phyloP scores from a whole-genome alignment of 1,284 basidiomycete species.

The Tylopilus orsonianus region DNA sequence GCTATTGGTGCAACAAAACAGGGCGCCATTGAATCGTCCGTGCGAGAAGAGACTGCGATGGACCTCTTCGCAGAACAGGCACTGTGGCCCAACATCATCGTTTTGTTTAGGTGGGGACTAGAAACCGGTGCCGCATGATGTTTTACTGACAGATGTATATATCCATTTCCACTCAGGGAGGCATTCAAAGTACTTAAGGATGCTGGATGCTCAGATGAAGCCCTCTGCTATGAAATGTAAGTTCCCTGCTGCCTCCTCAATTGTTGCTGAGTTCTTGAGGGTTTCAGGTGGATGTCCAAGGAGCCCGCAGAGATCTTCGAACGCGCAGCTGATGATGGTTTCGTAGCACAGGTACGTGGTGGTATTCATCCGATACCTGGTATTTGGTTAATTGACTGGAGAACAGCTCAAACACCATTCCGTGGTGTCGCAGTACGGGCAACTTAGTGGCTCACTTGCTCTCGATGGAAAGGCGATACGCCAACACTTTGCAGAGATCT shows the following conservation, averaged over 20 bases:
- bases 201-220: slow-evolving; percentile 67
- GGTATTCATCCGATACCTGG: not conserved
- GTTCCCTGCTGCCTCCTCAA: slow-evolving; percentile 11
- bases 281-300: slow-evolving; percentile 67
- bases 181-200: slow-evolving; percentile 63
- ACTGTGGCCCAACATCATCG: slow-evolving; percentile 67
- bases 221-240: slow-evolving; percentile 66
- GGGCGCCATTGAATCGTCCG: slow-evolving; percentile 65
- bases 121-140: not conserved
- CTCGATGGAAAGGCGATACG: slow-evolving; percentile 51
- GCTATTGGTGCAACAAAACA: slow-evolving; percentile 64
- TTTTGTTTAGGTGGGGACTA: slow-evolving; percentile 51
- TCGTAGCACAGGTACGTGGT: slow-evolving; percentile 49
- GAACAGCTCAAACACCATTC: slow-evolving; percentile 61
- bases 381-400: not conserved
- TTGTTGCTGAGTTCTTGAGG: slow-evolving; percentile 2
- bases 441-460: slow-evolving; percentile 55
- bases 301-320: slow-evolving; percentile 73
- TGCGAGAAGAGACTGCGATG: slow-evolving; percentile 65
- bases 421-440: slow-evolving; percentile 60
- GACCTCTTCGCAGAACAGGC: slow-evolving; percentile 67
- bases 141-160: slow-evolving; percentile 1
- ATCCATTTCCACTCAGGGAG: slow-evolving; percentile 43
- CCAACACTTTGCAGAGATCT: slow-evolving; percentile 56
- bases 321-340: slow-evolving; percentile 64